These are phyloP conservation scores for Pseudomonodictys pantanalensis DNA, from an alignment of 495 filamentous ascomycete genomes.

Conservation along the genomic window DNA sequence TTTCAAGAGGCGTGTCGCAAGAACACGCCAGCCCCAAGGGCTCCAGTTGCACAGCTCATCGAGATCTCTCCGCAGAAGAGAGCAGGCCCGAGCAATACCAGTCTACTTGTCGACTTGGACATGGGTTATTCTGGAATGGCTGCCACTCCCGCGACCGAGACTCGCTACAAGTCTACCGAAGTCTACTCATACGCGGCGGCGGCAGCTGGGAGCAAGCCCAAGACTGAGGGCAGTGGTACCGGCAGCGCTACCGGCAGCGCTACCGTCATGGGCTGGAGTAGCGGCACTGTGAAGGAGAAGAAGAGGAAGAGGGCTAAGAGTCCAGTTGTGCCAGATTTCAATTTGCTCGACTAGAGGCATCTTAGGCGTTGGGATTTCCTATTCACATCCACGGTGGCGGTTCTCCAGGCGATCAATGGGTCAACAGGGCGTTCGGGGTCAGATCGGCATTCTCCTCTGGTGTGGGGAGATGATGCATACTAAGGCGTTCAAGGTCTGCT, in stretches of 20 bases:
- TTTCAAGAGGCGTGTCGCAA: not conserved
- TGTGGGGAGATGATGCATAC: too few relatives aligned
- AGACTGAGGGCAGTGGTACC: too few relatives aligned
- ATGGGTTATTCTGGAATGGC: too few relatives aligned
- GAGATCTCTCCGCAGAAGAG: constrained; percentile 3
- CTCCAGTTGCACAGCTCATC: not conserved
- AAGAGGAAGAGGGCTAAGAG: not conserved
- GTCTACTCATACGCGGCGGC: not conserved
- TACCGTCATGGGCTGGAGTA: not conserved
- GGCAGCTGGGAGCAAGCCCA: not conserved
- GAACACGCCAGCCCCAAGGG: not conserved
- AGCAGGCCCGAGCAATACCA: not conserved
- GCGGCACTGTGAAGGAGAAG: not conserved
- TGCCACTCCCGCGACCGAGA: not conserved
- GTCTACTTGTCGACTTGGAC: constrained; percentile 2
- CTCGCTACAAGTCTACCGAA: not conserved
- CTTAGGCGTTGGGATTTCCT: too few relatives aligned
- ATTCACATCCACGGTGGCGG: too few relatives aligned
- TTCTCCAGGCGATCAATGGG: too few relatives aligned
- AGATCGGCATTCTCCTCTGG: too few relatives aligned
- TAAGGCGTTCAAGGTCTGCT: too few relatives aligned
- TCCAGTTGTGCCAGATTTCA: not conserved
- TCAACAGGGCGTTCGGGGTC: too few relatives aligned
- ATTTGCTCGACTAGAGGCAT: constrained; percentile 5
- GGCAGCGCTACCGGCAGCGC: too few relatives aligned